phyloP scores from a whole-genome alignment of 768 basidiomycete species.

The Cytidiella melzeri region DNA sequence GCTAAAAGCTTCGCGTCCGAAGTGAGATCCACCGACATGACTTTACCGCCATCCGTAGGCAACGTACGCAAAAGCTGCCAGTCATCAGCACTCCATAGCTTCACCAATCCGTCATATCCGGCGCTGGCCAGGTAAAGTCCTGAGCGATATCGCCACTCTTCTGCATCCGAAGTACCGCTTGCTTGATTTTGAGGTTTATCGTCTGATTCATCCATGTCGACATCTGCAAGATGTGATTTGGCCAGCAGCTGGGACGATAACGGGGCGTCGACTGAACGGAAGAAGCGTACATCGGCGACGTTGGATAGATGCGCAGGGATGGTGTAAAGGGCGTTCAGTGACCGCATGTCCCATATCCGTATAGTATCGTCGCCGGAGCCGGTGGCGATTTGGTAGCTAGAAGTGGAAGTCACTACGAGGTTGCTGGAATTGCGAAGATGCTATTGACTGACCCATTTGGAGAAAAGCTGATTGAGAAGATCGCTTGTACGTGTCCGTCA shows the following conservation, averaged over 20 bases:
- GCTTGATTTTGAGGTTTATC: constrained; percentile 14
- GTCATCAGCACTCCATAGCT: constrained; percentile 96
- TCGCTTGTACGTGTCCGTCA: constrained; percentile 92
- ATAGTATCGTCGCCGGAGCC: constrained; percentile 97
- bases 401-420: constrained; percentile 2
- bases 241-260: constrained; percentile 24
- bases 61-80: constrained; percentile 90
- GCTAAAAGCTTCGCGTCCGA: constrained; percentile 79
- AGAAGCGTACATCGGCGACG: constrained; percentile 93
- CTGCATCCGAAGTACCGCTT: constrained; percentile 32
- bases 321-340: constrained; percentile 87
- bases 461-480: constrained; percentile 87
- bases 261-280: constrained; percentile 59
- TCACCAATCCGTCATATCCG: constrained; percentile 93
- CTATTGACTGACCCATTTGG: constrained; percentile 75
- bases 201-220: constrained; percentile 39
- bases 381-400: constrained; percentile 93
- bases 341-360: constrained; percentile 97
- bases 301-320: constrained; percentile 96
- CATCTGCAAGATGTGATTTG: constrained; percentile 19
- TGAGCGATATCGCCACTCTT: constrained; percentile 77
- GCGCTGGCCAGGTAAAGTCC: constrained; percentile 91
- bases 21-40: constrained; percentile 95
- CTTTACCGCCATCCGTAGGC: constrained; percentile 94
- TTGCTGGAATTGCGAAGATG: neutral